Conservation (phyloP, 371 early-diverging fungal species). For the Apophysomyces ossiformis region DNA sequence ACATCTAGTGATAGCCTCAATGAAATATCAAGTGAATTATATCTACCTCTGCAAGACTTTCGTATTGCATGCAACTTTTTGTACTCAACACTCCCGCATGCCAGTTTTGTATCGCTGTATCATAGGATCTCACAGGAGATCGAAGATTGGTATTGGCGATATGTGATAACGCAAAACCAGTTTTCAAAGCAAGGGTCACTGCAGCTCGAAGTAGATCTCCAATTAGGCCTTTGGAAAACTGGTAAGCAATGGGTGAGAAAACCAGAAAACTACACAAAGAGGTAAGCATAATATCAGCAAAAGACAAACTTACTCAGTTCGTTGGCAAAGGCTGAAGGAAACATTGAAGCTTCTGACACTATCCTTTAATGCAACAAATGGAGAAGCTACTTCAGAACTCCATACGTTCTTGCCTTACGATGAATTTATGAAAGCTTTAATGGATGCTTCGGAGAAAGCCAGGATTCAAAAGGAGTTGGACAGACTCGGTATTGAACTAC, state of each 20-base stretch:
- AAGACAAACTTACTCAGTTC: neutral
- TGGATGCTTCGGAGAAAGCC: conserved; percentile 31
- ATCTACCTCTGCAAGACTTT: conserved; percentile 58
- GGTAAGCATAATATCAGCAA: conserved; percentile 25
- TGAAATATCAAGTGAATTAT: conserved; percentile 68
- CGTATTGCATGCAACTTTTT: conserved; percentile 54
- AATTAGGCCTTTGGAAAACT: conserved; percentile 60
- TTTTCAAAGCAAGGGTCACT: conserved; percentile 58
- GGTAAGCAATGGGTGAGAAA: conserved; percentile 55
- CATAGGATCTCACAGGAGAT: conserved; percentile 55
- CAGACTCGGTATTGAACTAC: conserved; percentile 40
- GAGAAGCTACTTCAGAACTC: conserved; percentile 18
- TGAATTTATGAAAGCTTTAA: conserved; percentile 47
- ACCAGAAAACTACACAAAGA: conserved; percentile 60
- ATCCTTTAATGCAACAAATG: conserved; percentile 28
- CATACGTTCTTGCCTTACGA: conserved; percentile 33
- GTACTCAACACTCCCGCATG: conserved; percentile 44
- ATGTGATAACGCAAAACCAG: conserved; percentile 60
- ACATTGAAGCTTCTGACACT: conserved; percentile 44
- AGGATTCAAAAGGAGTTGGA: conserved; percentile 24
- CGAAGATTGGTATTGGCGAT: conserved; percentile 67
- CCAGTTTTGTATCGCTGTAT: conserved; percentile 50
- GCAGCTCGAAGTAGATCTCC: conserved; percentile 62
- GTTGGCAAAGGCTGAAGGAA: conserved; percentile 46
- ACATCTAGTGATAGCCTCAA: conserved; percentile 22